Evolutionary conservation across 1,139 yeast species (phyloP).

Genomic region (Saccharomycopsis crataegensis): DNA sequence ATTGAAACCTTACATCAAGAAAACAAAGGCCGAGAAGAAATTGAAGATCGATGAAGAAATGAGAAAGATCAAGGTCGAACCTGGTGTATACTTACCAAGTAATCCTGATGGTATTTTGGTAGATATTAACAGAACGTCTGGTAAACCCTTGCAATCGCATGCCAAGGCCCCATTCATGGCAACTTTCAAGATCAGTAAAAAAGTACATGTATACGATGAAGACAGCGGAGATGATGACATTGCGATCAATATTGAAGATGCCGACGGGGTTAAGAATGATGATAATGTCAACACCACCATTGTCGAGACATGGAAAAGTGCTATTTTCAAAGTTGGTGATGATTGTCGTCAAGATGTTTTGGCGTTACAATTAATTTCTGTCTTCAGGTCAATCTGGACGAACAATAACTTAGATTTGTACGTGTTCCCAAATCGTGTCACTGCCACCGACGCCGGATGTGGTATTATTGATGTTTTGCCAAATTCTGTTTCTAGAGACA

Average conservation of each 20-base stretch:
- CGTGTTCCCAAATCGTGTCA: slow-evolving; percentile 90
- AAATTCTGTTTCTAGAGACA: slow-evolving; percentile 89
- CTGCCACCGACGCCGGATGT: slow-evolving; percentile 99
- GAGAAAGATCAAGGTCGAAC: slow-evolving; percentile 66
- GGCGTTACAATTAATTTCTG: slow-evolving; percentile 85
- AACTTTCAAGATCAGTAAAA: slow-evolving; percentile 73
- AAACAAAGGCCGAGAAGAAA: slow-evolving; percentile 93
- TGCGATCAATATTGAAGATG: slow-evolving; percentile 7
- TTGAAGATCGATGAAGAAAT: slow-evolving; percentile 95
- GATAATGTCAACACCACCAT: slow-evolving; percentile 20
- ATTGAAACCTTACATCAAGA: slow-evolving; percentile 86
- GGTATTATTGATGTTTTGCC: slow-evolving; percentile 98
- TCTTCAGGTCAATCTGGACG: slow-evolving; percentile 87
- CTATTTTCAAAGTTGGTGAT: slow-evolving; percentile 98
- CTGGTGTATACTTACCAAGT: slow-evolving; percentile 89
- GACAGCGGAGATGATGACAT: slow-evolving; percentile 27
- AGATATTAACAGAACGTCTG: slow-evolving; percentile 87
- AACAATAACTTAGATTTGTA: slow-evolving; percentile 81
- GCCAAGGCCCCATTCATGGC: slow-evolving; percentile 99
- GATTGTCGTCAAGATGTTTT: slow-evolving; percentile 97
- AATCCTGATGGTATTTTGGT: slow-evolving; percentile 94
- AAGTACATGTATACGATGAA: slow-evolving; percentile 38
- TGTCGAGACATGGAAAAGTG: slow-evolving; percentile 77
- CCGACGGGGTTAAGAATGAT: neutral
- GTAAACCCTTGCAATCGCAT: slow-evolving; percentile 95